Percentiles rank a stretch among this genome's conserved stretches.
Conservation (phyloP, 257 asterid genomes). For the Voacanga thouarsii region DNA sequence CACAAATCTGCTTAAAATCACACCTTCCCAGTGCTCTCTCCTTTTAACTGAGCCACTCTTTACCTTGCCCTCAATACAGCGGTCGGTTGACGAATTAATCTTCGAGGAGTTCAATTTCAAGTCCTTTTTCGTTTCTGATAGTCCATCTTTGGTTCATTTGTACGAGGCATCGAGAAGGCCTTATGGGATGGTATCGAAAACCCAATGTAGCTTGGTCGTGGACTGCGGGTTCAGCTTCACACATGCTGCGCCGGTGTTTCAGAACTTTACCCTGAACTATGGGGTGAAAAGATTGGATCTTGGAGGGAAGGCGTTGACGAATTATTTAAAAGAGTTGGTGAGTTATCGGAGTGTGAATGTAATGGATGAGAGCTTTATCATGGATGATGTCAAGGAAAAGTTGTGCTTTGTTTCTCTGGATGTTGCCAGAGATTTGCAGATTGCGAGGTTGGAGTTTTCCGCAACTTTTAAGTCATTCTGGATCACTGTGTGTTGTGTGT, state of each 20-base stretch:
- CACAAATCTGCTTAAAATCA: slow-evolving; percentile 57
- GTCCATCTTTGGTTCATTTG: slow-evolving; percentile 81
- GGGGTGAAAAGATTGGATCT: slow-evolving; percentile 86
- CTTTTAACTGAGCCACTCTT: slow-evolving; percentile 89
- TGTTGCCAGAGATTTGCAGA: slow-evolving; percentile 68
- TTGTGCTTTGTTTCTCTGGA: slow-evolving; percentile 90
- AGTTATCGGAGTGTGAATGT: slow-evolving; percentile 92
- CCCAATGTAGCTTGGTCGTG: slow-evolving; percentile 89
- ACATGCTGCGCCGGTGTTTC: slow-evolving; percentile 91
- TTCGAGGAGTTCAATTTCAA: slow-evolving; percentile 84
- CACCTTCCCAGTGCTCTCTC: slow-evolving; percentile 59
- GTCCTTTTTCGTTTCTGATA: slow-evolving; percentile 65
- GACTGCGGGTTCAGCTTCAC: slow-evolving; percentile 92
- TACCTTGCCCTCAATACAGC: slow-evolving; percentile 77
- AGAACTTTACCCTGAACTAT: slow-evolving; percentile 77
- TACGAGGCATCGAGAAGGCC: slow-evolving; percentile 88
- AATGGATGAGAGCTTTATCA: slow-evolving; percentile 89
- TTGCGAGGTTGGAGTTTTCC: slow-evolving; percentile 55
- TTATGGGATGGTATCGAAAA: slow-evolving; percentile 59
- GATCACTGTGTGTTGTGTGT: no score
- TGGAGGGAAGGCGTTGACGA: slow-evolving; percentile 91
- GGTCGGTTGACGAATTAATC: slow-evolving; percentile 66
- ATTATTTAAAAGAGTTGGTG: slow-evolving; percentile 85
- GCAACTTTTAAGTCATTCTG: neutral
- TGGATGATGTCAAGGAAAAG: slow-evolving; percentile 96